Conservation (phyloP, 495 filamentous ascomycete genomes). For the Corynascus novoguineensis region DNA sequence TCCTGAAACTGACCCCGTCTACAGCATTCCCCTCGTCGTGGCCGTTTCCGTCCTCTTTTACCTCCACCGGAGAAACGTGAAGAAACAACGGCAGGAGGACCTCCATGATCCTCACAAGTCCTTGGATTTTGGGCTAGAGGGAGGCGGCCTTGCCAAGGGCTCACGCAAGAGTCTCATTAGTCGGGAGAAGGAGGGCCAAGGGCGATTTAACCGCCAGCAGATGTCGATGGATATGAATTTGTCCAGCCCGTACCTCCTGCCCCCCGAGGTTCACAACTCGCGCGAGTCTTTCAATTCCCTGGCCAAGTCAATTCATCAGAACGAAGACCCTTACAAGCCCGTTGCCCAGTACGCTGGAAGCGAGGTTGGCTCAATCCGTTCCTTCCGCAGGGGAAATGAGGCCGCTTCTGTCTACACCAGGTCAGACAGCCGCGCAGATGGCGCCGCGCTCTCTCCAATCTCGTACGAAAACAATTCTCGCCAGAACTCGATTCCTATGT, state of each 20-base stretch:
- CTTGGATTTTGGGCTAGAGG: conserved; percentile 84
- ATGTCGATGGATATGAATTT: conserved; percentile 81
- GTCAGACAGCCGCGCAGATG: conserved; percentile 29
- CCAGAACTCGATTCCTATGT: conserved; percentile 25
- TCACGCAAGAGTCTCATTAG: conserved; percentile 46
- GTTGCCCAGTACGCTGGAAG: conserved; percentile 53
- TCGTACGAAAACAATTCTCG: conserved; percentile 24
- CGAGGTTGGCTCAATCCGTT: conserved; percentile 57
- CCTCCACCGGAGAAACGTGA: conserved; percentile 70
- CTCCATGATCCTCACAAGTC: conserved; percentile 82
- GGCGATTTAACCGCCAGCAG: conserved; percentile 63
- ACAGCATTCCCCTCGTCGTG: conserved; percentile 68
- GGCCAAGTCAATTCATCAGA: conserved; percentile 60
- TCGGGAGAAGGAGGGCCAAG: conserved; percentile 45
- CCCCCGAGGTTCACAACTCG: conserved; percentile 70
- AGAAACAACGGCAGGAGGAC: conserved; percentile 73
- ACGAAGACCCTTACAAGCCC: conserved; percentile 80
- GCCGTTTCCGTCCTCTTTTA: conserved; percentile 64
- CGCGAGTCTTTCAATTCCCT: conserved; percentile 80
- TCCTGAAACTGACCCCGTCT: conserved; percentile 25
- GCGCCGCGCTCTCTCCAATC: conserved; percentile 9
- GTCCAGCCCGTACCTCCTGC: conserved; percentile 83
- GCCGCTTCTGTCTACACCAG: conserved; percentile 61
- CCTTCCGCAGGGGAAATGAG: conserved; percentile 47
- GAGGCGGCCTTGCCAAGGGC: conserved; percentile 28